Evolutionary conservation across 306 rosid species (phyloP).

Genomic region (Cajanus cajan): DNA sequence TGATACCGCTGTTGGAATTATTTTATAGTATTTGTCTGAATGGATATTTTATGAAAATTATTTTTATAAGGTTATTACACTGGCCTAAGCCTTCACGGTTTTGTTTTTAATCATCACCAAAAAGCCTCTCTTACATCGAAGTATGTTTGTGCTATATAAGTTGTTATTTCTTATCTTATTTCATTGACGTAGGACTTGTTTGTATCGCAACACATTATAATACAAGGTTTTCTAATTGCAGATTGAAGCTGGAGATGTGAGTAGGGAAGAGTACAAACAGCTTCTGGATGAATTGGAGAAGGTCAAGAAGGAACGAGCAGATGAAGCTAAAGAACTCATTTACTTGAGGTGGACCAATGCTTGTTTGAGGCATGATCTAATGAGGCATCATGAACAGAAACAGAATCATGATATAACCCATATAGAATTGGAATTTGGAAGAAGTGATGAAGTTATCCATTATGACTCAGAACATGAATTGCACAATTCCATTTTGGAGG

Average conservation of each 20-base stretch:
- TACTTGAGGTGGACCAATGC: constrained; percentile 61
- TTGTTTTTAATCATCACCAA: too few species aligned
- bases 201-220: too few species aligned
- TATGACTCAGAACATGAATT: constrained; percentile 44
- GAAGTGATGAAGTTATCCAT: constrained; percentile 24
- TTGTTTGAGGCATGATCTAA: constrained; percentile 50
- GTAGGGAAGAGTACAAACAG: constrained; percentile 40
- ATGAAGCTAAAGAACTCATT: constrained; percentile 44
- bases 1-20: too few species aligned
- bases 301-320: constrained; percentile 41
- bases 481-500: constrained; percentile 28
- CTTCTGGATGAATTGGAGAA: constrained; percentile 44
- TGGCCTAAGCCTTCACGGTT: too few species aligned
- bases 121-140: too few species aligned
- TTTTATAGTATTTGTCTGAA: too few species aligned
- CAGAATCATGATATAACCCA: constrained; percentile 25
- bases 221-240: constrained; percentile 32
- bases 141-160: too few species aligned
- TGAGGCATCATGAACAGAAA: constrained; percentile 36
- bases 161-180: too few species aligned
- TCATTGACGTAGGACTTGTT: too few species aligned
- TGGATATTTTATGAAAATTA: too few species aligned
- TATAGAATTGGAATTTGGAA: constrained; percentile 34
- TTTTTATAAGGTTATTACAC: too few species aligned
- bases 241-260: constrained; percentile 42